Evolutionary conservation across 495 filamentous ascomycete species (phyloP).

Genomic region (Trichoderma reesei): DNA sequence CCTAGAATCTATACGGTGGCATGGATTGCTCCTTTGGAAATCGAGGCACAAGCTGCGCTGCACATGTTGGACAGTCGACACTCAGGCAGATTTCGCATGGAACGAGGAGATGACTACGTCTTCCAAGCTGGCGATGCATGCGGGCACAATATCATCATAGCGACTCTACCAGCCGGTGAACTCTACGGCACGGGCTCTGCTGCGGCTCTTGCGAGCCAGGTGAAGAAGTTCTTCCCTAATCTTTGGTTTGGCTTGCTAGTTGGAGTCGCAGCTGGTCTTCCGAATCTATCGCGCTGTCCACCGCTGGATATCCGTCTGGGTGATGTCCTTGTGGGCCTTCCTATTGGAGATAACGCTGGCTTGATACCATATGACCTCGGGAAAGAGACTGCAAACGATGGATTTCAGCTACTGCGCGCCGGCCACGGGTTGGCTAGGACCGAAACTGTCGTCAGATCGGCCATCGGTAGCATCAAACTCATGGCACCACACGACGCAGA

Average conservation of each 20-base stretch:
- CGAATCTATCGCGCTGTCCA: conserved; percentile 16
- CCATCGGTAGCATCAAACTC: conserved; percentile 18
- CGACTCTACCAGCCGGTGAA: conserved; percentile 26
- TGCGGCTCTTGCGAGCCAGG: conserved; percentile 29
- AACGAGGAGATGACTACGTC: conserved; percentile 27
- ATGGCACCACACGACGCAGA: conserved; percentile 10
- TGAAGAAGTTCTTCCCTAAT: conserved; percentile 29
- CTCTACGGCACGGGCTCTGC: conserved; percentile 28
- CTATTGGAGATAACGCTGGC: conserved; percentile 14
- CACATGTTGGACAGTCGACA: conserved; percentile 20
- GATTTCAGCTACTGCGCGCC: conserved; percentile 17
- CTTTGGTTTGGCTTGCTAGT: conserved; percentile 30
- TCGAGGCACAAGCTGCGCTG: conserved; percentile 19
- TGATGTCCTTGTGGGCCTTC: conserved; percentile 27
- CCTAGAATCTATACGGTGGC: conserved; percentile 19
- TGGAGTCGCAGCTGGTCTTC: conserved; percentile 25
- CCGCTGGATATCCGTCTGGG: conserved; percentile 32
- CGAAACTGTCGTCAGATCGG: conserved; percentile 18
- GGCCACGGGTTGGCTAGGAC: conserved; percentile 19
- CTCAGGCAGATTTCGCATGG: conserved; percentile 17
- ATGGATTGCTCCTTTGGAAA: conserved; percentile 20
- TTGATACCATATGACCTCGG: conserved; percentile 24
- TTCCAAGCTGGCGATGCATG: conserved; percentile 26
- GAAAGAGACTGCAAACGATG: conserved; percentile 15
- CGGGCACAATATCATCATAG: conserved; percentile 34